Evolutionary conservation across 2,329 filamentous ascomycete species (phyloP), one percentile per base, ranked within the genome.

Genomic region (Epichloe scottii): DNA sequence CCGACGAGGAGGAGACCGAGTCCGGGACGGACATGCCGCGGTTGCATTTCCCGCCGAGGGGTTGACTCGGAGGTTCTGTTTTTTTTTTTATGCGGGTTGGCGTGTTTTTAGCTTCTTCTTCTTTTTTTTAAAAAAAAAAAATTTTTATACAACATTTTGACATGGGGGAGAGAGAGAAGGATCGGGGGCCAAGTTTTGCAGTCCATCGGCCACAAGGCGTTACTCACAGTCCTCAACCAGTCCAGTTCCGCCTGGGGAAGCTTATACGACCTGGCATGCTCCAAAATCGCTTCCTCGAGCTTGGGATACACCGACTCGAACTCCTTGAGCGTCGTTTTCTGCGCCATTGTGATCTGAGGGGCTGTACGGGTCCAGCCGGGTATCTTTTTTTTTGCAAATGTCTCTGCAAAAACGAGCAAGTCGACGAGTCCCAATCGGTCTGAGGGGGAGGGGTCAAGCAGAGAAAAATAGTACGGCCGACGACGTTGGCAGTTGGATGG

Each of bases 1-100:
- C 70, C 76, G 63, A 90, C 79, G 56, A 97, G 82, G 62, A 93
- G 75, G 88, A 85, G 57, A 84, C 83, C 45, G 89, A 93, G 72
- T 98, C 93, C 59, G 93, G 85, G 54, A 97, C 91, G 46, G 90
- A 97, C 81, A 98, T 94, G 72, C 93, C 93, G 64, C 93, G 89
- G 75, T 98, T 98, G 76, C 90, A 95, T 77, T 98, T 98, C 66
- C 93, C 93, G 60, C 93, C 93, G 50, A 93, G 74, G 6, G 82
- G 73, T 98, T 98, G 72, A 81, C 78, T 65, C 90, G 79, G 62
- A 97, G 78, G 55, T 79, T 85, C 89, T 96, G 45, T 34, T 42
- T 41, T 12, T 21, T 40, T 19, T 21, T 19, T 42, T 2, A 4
- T 30, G 8, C 26, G 8, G 8, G 8, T 30, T 30, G 8, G 26